These are phyloP conservation scores for Barbatosphaeria neglecta DNA, from an alignment of 495 filamentous ascomycete genomes.

Conservation along the genomic window DNA sequence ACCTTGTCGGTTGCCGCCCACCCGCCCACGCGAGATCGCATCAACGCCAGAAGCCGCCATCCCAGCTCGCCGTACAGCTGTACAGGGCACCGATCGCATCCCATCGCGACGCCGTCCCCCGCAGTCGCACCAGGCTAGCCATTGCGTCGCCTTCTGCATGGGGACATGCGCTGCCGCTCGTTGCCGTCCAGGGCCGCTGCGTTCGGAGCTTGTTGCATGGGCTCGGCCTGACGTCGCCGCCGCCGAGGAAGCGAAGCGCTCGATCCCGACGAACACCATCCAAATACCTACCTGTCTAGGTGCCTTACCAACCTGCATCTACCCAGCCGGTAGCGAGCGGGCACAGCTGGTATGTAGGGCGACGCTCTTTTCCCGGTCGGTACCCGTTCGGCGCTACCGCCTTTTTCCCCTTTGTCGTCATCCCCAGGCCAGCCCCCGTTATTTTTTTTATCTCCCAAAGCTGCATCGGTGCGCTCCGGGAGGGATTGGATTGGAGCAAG, in stretches of 20 bases:
- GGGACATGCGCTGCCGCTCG: slow-evolving; percentile 21
- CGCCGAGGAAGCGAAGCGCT: not conserved
- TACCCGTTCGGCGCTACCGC: not conserved
- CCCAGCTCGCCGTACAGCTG: not conserved
- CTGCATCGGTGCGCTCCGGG: not conserved
- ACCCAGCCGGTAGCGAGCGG: no score
- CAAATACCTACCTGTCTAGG: no score
- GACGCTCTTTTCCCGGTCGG: not conserved
- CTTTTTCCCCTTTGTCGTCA: no score
- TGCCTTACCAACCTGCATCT: no score
- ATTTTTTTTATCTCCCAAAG: not conserved
- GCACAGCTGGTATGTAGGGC: no score
- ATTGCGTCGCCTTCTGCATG: slow-evolving; percentile 6
- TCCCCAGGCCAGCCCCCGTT: no score
- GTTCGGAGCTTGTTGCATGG: slow-evolving; percentile 17
- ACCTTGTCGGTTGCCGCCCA: no score
- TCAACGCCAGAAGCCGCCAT: not conserved
- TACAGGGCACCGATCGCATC: not conserved
- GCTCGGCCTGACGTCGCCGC: not conserved
- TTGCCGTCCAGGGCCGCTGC: slow-evolving; percentile 12
- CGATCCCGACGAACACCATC: no score
- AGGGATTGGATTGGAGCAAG: not conserved
- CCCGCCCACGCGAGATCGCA: no score
- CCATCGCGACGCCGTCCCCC: not conserved
- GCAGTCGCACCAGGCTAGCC: slow-evolving; percentile 7